Evolutionary conservation across 306 rosid genomes (phyloP).

Genomic region (Lathyrus oleraceus): DNA sequence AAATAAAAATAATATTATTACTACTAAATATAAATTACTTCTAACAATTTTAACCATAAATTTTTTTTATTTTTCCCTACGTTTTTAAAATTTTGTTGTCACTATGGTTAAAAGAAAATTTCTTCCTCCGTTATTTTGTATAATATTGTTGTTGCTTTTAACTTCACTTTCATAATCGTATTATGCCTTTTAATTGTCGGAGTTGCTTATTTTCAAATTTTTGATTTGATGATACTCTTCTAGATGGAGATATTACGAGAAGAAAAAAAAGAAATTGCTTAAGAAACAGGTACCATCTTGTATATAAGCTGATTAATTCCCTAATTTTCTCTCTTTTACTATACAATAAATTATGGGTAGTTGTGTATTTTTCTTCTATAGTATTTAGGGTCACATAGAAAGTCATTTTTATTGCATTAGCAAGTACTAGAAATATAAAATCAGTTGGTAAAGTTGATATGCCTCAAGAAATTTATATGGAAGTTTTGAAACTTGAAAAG

Average conservation of each 20-base stretch:
- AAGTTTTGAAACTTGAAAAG: conserved; percentile 90
- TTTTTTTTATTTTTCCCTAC: neutral
- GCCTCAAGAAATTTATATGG: conserved; percentile 97
- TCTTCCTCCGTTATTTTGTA: conserved; percentile 22
- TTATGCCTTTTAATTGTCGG: conserved; percentile 11
- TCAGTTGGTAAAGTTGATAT: conserved; percentile 88
- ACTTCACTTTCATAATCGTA: conserved; percentile 22
- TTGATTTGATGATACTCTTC: conserved; percentile 31
- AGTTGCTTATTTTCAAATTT: conserved; percentile 10
- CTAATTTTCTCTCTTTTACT: neutral
- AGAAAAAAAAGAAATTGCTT: conserved; percentile 83
- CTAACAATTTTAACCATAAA: neutral
- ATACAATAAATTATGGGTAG: neutral
- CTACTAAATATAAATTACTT: too few relatives aligned
- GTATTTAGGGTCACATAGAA: neutral
- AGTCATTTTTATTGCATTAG: conserved; percentile 9
- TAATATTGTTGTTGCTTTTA: conserved; percentile 1
- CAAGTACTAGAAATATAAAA: conserved; percentile 32
- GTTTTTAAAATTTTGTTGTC: conserved; percentile 7
- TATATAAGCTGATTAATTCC: neutral
- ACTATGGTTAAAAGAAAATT: conserved; percentile 2
- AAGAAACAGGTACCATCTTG: conserved; percentile 63
- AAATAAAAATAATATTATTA: too few relatives aligned
- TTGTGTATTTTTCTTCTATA: conserved; percentile 15
- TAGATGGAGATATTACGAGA: conserved; percentile 84